Base-by-base conservation (phyloP, 306 rosid genomes). In the Lathyrus aphaca region DNA sequence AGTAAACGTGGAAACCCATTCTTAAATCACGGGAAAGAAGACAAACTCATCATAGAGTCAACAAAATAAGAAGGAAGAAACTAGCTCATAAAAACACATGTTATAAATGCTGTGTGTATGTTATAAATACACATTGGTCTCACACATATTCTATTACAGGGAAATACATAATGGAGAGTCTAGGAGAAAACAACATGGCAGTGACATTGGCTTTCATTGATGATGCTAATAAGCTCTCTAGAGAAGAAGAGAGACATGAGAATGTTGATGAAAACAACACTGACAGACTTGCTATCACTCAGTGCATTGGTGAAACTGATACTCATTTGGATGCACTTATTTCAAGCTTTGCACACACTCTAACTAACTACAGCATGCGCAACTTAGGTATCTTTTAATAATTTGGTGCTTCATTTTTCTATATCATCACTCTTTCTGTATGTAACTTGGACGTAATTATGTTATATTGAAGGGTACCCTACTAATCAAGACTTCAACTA, bases 401-500 rank as follows among this genome's bases (percentile, higher is more conserved):
- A 0, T 58, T 58, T n/a, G 25, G 5, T 57, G 11, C 10, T 57
- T 25, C 4, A 3, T 13, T 56, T 56, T 14, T 55, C 8, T 13
- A 12, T 13, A 0, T 6, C 35, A 30, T 6, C 7, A 6, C 4
- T 27, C 6, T 30, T 30, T 25, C 29, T 25, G 4, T 6, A 32
- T 32, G 8, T 54, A 11, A 53, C 15, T 23, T 54, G 1, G 8
- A 54, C 8, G 32, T 21, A 9, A 18, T 12, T 2, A 12, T 54
- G 11, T 16, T 48, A 3, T 17, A 25, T 35, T 37, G 66, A 37
- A 67, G 61, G 61, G 0, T 67, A 32, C 8, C 61, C 72, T 14
- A 18, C 35, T 10, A 86, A 88, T 78, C 69, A 80, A 75, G 86
- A 86, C 53, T 86, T 88, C 60, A 87, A 86, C 71, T 88, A 86